Conservation (phyloP, 1,284 basidiomycete genomes). For the Pseudozyma pruni region DNA sequence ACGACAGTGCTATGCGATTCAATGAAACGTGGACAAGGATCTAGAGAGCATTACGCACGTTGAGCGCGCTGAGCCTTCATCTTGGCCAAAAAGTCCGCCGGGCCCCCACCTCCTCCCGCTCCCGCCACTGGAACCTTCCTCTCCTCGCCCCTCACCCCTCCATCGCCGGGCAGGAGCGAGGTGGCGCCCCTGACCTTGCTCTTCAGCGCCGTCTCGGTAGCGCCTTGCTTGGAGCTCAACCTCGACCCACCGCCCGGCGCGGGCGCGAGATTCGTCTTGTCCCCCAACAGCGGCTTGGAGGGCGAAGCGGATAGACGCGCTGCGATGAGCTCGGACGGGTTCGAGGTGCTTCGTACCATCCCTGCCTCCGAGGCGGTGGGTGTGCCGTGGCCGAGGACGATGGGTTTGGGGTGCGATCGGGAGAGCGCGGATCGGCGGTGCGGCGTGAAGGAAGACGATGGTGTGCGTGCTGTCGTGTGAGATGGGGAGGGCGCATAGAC, state of each 20-base stretch:
- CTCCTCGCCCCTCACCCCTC: background rate
- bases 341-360: constrained; percentile 33
- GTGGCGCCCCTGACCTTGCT: background rate
- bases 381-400: constrained; percentile 17
- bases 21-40: too few relatives aligned
- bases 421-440: constrained; percentile 5
- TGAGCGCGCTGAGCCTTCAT: constrained; percentile 43
- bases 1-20: too few relatives aligned
- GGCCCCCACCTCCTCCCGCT: constrained; percentile 6
- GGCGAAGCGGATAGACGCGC: constrained; percentile 6
- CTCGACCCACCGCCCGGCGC: constrained; percentile 3
- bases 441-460: constrained; percentile 26
- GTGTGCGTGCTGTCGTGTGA: background rate
- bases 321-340: constrained; percentile 37
- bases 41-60: background rate
- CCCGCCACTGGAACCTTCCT: background rate
- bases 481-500: constrained; percentile 23
- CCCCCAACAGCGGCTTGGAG: constrained; percentile 10
- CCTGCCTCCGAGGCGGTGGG: constrained; percentile 1
- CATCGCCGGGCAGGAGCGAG: background rate
- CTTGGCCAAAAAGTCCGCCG: constrained; percentile 38
- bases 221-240: constrained; percentile 9
- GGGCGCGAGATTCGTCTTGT: constrained; percentile 20
- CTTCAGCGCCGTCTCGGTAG: background rate
- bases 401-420: constrained; percentile 3